Conservation (phyloP, 495 filamentous ascomycete species). For the Podospora appendiculata region DNA sequence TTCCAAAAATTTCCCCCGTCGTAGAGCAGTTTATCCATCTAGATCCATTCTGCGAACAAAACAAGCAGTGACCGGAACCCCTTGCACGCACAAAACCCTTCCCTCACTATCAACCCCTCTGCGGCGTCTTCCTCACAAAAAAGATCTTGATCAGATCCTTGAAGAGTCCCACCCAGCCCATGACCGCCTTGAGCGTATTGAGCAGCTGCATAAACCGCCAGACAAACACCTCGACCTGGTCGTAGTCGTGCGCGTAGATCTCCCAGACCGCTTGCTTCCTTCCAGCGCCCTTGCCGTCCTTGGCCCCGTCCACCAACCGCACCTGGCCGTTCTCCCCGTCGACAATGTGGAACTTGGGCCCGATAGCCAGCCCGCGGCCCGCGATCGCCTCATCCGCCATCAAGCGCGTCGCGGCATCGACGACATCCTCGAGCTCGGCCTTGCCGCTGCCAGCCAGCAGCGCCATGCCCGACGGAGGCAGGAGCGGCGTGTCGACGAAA, state of each 20-base stretch:
- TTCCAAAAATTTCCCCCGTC: too few species aligned
- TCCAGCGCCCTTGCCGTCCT: background rate
- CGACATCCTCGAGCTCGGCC: constrained; percentile 44
- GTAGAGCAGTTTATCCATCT: too few species aligned
- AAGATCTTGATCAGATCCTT: constrained; percentile 33
- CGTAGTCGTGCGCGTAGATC: constrained; percentile 50
- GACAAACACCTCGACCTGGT: constrained; percentile 43
- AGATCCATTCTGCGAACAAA: too few species aligned
- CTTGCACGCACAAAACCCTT: background rate
- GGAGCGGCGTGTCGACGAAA: constrained; percentile 57
- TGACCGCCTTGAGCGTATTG: constrained; percentile 34
- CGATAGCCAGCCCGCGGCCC: constrained; percentile 45
- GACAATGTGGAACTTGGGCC: constrained; percentile 40
- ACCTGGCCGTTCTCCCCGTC: constrained; percentile 3
- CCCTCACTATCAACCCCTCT: background rate
- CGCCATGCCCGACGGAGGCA: constrained; percentile 28
- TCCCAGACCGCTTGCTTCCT: constrained; percentile 39
- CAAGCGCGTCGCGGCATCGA: constrained; percentile 27
- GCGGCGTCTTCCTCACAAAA: background rate
- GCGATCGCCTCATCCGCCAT: constrained; percentile 42
- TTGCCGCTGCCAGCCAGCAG: constrained; percentile 47
- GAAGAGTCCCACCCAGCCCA: constrained; percentile 44
- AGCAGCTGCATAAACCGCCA: constrained; percentile 38
- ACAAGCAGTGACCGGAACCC: too few species aligned
- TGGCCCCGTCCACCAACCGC: background rate